Evolutionary conservation across 2,329 filamentous ascomycete genomes (phyloP).

Genomic region (Colletotrichum viniferum): DNA sequence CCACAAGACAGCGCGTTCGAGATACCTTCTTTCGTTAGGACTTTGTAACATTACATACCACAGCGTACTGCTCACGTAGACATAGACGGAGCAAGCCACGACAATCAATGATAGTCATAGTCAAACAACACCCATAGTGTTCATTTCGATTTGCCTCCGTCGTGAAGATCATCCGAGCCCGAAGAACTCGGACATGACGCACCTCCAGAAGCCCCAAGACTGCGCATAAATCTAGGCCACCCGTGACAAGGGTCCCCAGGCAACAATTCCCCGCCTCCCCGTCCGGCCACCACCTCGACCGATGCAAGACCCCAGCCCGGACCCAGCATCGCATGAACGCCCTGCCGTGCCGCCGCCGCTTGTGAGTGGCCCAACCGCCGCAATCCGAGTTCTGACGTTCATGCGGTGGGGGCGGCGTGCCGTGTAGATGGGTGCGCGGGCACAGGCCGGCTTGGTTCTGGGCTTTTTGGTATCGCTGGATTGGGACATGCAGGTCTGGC

Average conservation of each 20-base stretch:
- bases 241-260: not conserved
- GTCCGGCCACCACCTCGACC: not conserved
- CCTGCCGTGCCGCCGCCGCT: not conserved
- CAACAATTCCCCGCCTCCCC: not conserved
- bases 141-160: not conserved
- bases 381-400: not conserved
- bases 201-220: not conserved
- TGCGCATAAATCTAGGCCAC: not conserved
- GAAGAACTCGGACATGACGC: not conserved
- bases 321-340: not conserved
- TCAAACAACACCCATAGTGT: not conserved
- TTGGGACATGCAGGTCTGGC: not conserved
- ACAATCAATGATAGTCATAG: not conserved
- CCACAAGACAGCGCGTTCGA: not conserved
- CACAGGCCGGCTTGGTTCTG: not conserved
- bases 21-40: constrained; percentile 11
- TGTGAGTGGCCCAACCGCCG: not conserved
- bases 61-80: not conserved
- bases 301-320: not conserved
- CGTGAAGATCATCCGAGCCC: not conserved
- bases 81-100: not conserved
- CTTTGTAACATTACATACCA: constrained; percentile 15
- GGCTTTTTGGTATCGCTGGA: not conserved
- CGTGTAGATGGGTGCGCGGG: not conserved
- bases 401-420: not conserved